These are phyloP conservation scores for Phytophthora rubi DNA, from an alignment of 352 stramenopile species.

Conservation along the genomic window DNA sequence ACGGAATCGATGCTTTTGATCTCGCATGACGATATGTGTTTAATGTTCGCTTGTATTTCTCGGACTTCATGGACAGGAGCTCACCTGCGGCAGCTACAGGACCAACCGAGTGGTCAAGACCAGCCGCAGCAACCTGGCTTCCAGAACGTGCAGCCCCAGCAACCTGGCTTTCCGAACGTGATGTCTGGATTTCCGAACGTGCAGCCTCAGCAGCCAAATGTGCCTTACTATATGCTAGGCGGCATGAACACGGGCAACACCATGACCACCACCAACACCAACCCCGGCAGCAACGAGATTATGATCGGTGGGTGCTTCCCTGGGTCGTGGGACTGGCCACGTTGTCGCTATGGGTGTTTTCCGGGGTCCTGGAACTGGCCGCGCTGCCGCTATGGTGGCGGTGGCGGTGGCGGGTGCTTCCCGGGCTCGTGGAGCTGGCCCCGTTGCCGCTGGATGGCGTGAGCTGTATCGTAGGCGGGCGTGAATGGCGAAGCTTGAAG, in stretches of 20 bases:
- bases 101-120: conserved; percentile 10
- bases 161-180: background rate
- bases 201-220: background rate
- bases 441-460: conserved; percentile 17
- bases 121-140: conserved; percentile 5
- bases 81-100: conserved; percentile 25
- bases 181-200: background rate
- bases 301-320: conserved; percentile 13
- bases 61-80: conserved; percentile 1
- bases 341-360: conserved; percentile 18
- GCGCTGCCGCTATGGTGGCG: conserved; percentile 18
- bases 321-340: conserved; percentile 29
- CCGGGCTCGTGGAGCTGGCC: conserved; percentile 32
- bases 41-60: background rate
- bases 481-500: background rate
- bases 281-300: conserved; percentile 12
- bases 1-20: background rate
- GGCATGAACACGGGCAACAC: background rate
- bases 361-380: conserved; percentile 32
- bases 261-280: background rate
- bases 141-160: background rate
- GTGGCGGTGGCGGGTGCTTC: conserved; percentile 1
- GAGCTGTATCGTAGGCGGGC: background rate
- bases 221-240: background rate
- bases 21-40: background rate